phyloP scores from a whole-genome alignment of 2,329 filamentous ascomycete species.

The Thielaviopsis cerberus region DNA sequence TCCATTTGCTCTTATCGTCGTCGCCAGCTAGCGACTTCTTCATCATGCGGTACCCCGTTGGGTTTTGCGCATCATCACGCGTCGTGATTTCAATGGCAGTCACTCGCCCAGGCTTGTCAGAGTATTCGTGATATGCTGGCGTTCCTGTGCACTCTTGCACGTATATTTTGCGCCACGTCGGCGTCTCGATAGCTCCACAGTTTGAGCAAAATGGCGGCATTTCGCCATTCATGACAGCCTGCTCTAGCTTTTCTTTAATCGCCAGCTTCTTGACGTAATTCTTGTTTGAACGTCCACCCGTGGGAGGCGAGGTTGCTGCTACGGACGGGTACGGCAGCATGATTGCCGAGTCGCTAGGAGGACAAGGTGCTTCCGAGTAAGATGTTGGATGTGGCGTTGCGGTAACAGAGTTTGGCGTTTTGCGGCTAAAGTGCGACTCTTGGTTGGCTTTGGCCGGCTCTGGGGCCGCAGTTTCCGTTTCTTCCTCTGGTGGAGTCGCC shows the following conservation, averaged over 20 bases:
- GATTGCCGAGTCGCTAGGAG: constrained; percentile 24
- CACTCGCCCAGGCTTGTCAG: constrained; percentile 52
- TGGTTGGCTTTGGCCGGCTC: neutral
- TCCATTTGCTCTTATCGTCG: constrained; percentile 49
- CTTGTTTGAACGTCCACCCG: constrained; percentile 34
- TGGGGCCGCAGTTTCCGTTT: neutral
- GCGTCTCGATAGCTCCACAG: constrained; percentile 87
- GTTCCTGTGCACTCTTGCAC: constrained; percentile 54
- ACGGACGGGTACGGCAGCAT: constrained; percentile 13
- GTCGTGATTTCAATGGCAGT: constrained; percentile 55
- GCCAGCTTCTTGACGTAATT: constrained; percentile 44
- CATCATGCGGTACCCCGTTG: constrained; percentile 52
- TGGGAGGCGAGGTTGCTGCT: constrained; percentile 21
- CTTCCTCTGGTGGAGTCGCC: neutral
- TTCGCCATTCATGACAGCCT: constrained; percentile 55
- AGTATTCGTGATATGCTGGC: constrained; percentile 52
- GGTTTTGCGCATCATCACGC: constrained; percentile 41
- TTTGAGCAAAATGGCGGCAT: constrained; percentile 81
- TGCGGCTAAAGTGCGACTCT: constrained; percentile 1
- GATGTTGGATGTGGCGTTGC: constrained; percentile 23
- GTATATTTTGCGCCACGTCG: constrained; percentile 89
- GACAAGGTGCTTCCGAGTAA: constrained; percentile 23
- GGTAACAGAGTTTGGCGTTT: constrained; percentile 13
- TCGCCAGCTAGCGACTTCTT: constrained; percentile 50
- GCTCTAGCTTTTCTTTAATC: constrained; percentile 39